These are phyloP conservation scores for Rhamnella rubrinervis DNA, from an alignment of 331 rosid genomes.

Conservation along the genomic window DNA sequence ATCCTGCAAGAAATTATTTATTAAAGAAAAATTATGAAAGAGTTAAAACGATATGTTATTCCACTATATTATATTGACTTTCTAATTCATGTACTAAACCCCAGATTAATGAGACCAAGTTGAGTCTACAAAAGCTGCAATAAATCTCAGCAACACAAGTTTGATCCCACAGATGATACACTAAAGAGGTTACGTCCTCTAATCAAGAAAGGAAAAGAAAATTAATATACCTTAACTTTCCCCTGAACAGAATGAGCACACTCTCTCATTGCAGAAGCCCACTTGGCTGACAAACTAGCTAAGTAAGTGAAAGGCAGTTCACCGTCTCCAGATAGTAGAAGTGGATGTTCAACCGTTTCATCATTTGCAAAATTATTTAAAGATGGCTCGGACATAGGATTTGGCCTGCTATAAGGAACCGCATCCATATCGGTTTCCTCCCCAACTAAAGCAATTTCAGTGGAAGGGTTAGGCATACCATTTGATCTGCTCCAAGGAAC, in stretches of 20 bases:
- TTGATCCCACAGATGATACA: slow-evolving; percentile 9
- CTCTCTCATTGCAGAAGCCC: slow-evolving; percentile 52
- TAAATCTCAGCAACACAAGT: slow-evolving; percentile 1
- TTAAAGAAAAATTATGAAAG: neutral
- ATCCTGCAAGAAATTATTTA: neutral
- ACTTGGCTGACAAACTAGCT: slow-evolving; percentile 82
- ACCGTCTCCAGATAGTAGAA: slow-evolving; percentile 43
- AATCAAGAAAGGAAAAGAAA: slow-evolving; percentile 22
- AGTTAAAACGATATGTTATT: neutral
- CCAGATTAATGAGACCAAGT: neutral
- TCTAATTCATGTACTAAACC: neutral
- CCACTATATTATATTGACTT: neutral
- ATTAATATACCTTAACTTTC: slow-evolving; percentile 65
- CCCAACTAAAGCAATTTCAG: slow-evolving; percentile 11
- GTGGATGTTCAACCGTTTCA: slow-evolving; percentile 44
- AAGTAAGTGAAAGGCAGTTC: slow-evolving; percentile 81
- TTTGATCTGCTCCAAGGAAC: slow-evolving; percentile 12
- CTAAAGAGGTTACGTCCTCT: slow-evolving; percentile 8
- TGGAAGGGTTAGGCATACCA: slow-evolving; percentile 14
- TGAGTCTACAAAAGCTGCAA: neutral
- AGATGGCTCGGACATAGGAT: slow-evolving; percentile 23
- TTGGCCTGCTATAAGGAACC: neutral
- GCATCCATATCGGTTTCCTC: slow-evolving; percentile 18
- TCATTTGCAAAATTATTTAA: slow-evolving; percentile 32
- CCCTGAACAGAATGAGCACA: slow-evolving; percentile 53